A percentile compares a stretch with the other conserved stretches of the same genome.
phyloP scores from a whole-genome alignment of 225 moss, liverwort and hornwort species.

The Pseudisothecium myosuroides region DNA sequence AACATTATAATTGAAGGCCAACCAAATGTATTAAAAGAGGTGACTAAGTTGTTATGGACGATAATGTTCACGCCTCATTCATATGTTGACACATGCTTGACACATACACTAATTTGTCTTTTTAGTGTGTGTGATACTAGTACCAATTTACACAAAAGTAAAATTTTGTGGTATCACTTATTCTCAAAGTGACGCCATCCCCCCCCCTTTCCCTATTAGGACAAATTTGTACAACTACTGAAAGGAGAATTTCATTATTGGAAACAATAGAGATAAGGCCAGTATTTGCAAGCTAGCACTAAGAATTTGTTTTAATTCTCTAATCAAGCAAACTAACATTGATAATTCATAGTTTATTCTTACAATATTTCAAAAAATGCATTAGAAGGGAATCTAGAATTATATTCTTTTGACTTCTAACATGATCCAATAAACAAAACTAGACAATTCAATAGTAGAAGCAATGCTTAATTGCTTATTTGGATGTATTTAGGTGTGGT shows the following conservation, averaged over 20 bases:
- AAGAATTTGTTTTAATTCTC: background rate
- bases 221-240: background rate
- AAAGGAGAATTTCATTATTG: background rate
- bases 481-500: rapidly evolving
- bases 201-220: background rate
- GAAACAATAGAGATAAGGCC: background rate
- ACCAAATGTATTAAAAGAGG: rapidly evolving
- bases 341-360: background rate
- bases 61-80: background rate
- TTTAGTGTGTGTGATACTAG: rapidly evolving
- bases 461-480: background rate
- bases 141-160: background rate
- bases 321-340: background rate
- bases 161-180: background rate
- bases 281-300: background rate
- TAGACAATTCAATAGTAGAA: background rate
- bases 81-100: background rate
- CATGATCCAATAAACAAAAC: background rate
- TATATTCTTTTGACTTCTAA: background rate
- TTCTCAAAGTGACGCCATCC: background rate
- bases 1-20: background rate
- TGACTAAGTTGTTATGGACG: background rate
- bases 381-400: background rate
- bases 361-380: background rate
- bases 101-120: too few relatives aligned